phyloP scores from a whole-genome alignment of 2,329 filamentous ascomycete species.

The Fusarium sp. region DNA sequence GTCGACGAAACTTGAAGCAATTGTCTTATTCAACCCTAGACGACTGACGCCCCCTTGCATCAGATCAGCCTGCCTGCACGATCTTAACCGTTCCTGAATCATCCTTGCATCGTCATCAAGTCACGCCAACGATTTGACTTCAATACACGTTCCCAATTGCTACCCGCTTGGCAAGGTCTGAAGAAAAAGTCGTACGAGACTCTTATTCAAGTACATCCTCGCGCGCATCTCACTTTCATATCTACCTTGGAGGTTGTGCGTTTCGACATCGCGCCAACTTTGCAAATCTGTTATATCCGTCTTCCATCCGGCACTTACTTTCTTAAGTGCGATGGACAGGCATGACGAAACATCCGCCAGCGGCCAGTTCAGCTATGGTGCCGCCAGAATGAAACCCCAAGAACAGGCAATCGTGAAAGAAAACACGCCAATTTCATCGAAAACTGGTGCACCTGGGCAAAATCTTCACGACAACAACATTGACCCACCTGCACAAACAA shows the following conservation, averaged over 20 bases:
- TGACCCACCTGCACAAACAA: slow-evolving; percentile 4
- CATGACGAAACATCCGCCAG: slow-evolving; percentile 7
- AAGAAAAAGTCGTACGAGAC: not conserved
- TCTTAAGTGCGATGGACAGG: slow-evolving; percentile 26
- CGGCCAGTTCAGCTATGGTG: slow-evolving; percentile 1
- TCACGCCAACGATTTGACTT: slow-evolving; percentile 15
- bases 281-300: slow-evolving; percentile 32
- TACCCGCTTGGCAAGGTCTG: not conserved
- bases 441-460: slow-evolving; percentile 1
- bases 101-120: slow-evolving; percentile 21
- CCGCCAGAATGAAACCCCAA: not conserved
- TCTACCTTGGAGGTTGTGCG: not conserved
- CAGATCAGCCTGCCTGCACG: slow-evolving; percentile 5
- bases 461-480: not conserved
- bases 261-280: slow-evolving; percentile 3
- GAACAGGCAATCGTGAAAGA: slow-evolving; percentile 4
- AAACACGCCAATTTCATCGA: not conserved
- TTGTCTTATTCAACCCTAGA: not conserved
- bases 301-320: slow-evolving; percentile 26
- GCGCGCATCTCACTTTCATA: not conserved
- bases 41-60: slow-evolving; percentile 7
- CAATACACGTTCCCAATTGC: not conserved
- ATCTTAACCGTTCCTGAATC: slow-evolving; percentile 1
- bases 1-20: not conserved
- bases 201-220: not conserved